A percentile compares a stretch with the other conserved stretches of the same genome.
Conservation (phyloP, 1,139 yeast species). For the Zygoascus sp. region DNA sequence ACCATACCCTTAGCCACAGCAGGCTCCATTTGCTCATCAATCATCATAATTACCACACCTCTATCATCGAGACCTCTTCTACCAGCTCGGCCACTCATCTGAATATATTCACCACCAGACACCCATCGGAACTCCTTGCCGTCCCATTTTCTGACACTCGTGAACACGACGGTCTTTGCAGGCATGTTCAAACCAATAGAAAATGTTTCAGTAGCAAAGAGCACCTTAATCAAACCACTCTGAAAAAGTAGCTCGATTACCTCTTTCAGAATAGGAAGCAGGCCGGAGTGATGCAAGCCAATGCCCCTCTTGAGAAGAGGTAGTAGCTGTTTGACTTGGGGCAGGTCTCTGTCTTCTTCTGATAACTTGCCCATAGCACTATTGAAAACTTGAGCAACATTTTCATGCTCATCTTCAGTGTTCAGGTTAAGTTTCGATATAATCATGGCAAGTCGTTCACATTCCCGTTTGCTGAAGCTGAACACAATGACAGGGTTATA, state of each 20-base stretch:
- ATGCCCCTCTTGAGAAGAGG: conserved; percentile 91
- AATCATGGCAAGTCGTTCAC: conserved; percentile 88
- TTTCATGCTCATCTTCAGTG: conserved; percentile 85
- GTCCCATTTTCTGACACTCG: conserved; percentile 97
- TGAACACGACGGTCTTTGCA: conserved; percentile 96
- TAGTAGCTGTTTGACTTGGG: conserved; percentile 86
- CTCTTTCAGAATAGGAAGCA: conserved; percentile 91
- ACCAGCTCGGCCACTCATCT: conserved; percentile 99
- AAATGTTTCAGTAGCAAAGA: conserved; percentile 97
- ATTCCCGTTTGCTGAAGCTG: conserved; percentile 93
- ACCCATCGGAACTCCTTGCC: conserved; percentile 98
- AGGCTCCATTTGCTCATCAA: conserved; percentile 98
- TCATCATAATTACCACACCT: conserved; percentile 98
- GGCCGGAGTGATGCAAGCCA: conserved; percentile 97
- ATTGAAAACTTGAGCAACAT: conserved; percentile 78
- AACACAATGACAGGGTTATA: conserved; percentile 98
- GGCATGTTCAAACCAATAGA: conserved; percentile 98
- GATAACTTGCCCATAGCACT: conserved; percentile 86
- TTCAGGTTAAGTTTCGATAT: conserved; percentile 95
- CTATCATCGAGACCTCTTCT: conserved; percentile 99
- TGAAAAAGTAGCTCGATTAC: conserved; percentile 95
- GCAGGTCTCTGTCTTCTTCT: conserved; percentile 84
- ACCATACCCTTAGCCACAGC: conserved; percentile 99
- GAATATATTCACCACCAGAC: conserved; percentile 98
- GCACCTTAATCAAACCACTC: conserved; percentile 88